A percentile compares a stretch with the other conserved stretches of the same genome.
Conservation (phyloP, 2,329 filamentous ascomycete species). For the Fusarium anthophilum region DNA sequence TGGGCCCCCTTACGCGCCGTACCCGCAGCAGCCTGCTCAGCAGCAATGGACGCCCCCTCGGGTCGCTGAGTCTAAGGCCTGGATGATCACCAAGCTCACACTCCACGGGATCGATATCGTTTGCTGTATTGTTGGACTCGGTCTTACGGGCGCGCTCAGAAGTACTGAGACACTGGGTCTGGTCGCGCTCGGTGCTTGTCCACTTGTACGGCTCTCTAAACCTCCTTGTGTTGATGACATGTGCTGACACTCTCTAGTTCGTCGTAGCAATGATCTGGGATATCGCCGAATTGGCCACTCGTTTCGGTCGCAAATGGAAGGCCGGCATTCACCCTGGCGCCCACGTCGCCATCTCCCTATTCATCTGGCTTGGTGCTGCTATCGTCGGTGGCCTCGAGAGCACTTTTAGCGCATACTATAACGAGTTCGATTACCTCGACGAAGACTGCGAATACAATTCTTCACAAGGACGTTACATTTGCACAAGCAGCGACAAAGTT, state of each 20-base stretch:
- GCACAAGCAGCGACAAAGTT: not conserved
- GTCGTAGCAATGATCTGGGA: conserved; percentile 51
- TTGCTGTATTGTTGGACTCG: conserved; percentile 41
- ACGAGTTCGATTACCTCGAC: conserved; percentile 24
- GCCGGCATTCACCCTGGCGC: conserved; percentile 55
- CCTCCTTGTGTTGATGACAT: not conserved
- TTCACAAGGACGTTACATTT: not conserved
- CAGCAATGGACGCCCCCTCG: conserved; percentile 28
- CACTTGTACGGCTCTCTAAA: conserved; percentile 26
- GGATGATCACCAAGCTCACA: conserved; percentile 45
- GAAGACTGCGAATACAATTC: conserved; percentile 19
- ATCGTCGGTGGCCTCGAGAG: conserved; percentile 40
- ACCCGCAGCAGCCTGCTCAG: conserved; percentile 31
- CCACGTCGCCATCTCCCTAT: conserved; percentile 54
- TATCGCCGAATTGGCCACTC: conserved; percentile 50
- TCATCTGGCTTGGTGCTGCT: conserved; percentile 52
- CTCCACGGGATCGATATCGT: conserved; percentile 44
- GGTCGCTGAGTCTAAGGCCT: conserved; percentile 28
- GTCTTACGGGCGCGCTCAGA: conserved; percentile 41
- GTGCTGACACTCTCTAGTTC: conserved; percentile 43
- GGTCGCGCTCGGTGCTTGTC: conserved; percentile 21
- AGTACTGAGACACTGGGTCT: conserved; percentile 3
- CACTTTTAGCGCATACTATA: conserved; percentile 19
- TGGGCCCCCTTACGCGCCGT: conserved; percentile 40
- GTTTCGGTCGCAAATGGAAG: conserved; percentile 45